phyloP scores from a whole-genome alignment of 768 basidiomycete species.

The Panaeolus cyanescens region DNA sequence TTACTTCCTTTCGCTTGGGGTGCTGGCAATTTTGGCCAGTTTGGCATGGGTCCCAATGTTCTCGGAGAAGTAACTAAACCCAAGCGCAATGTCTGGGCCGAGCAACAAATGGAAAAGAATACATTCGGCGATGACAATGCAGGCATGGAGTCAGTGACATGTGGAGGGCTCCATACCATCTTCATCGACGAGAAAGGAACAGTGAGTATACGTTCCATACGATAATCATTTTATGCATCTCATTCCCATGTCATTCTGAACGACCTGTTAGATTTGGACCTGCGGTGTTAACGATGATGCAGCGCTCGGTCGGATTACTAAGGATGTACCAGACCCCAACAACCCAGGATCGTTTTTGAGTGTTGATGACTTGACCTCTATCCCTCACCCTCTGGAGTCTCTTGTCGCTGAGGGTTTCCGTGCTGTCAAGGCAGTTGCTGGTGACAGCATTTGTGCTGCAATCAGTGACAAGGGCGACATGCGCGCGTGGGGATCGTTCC shows the following conservation, averaged over 20 bases:
- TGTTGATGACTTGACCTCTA: conserved; percentile 51
- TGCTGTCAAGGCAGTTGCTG: conserved; percentile 79
- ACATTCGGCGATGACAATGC: conserved; percentile 69
- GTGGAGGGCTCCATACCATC: conserved; percentile 88
- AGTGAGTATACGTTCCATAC: conserved; percentile 49
- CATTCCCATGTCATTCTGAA: conserved; percentile 9
- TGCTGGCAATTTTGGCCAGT: conserved; percentile 92
- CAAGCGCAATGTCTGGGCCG: conserved; percentile 74
- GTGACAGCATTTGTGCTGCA: conserved; percentile 88
- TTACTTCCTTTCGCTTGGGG: conserved; percentile 86
- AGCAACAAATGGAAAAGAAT: conserved; percentile 71
- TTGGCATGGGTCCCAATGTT: conserved; percentile 82
- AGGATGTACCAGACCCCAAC: conserved; percentile 58
- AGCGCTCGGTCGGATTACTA: conserved; percentile 79
- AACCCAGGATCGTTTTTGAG: conserved; percentile 60
- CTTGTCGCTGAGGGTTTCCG: conserved; percentile 81
- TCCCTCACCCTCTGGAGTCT: conserved; percentile 67
- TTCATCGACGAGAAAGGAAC: conserved; percentile 89
- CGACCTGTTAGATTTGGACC: conserved; percentile 69
- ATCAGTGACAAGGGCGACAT: conserved; percentile 79
- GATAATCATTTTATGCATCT: background rate
- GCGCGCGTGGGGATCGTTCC: conserved; percentile 87
- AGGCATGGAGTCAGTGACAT: conserved; percentile 80
- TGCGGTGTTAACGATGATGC: conserved; percentile 90
- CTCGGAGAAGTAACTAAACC: conserved; percentile 78